These are phyloP conservation scores for Leccinum subatratum DNA, from an alignment of 1,284 basidiomycete genomes.

Conservation along the genomic window DNA sequence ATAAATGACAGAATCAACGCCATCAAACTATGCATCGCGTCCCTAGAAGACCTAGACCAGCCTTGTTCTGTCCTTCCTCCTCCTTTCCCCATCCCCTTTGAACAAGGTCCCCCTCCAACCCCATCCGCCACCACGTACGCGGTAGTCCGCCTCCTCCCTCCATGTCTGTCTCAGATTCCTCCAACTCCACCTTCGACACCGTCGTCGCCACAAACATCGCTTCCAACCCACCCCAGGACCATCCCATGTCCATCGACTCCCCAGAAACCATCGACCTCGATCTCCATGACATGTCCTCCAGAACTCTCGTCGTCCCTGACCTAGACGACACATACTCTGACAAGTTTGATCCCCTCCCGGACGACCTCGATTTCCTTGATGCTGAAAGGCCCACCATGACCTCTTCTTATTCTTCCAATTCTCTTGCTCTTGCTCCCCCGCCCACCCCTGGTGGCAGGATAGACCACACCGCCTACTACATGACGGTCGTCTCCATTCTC, in stretches of 20 bases:
- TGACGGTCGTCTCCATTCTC: conserved; percentile 62
- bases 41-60: conserved; percentile 5
- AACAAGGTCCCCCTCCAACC: background rate
- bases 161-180: conserved; percentile 17
- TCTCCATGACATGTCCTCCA: conserved; percentile 19
- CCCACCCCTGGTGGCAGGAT: background rate
- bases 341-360: conserved; percentile 26
- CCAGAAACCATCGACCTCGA: conserved; percentile 18
- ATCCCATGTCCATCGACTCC: conserved; percentile 7
- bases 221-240: conserved; percentile 6
- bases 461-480: conserved; percentile 34
- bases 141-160: conserved; percentile 18
- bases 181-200: conserved; percentile 15
- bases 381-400: conserved; percentile 3
- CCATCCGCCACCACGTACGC: background rate
- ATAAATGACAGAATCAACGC: conserved; percentile 25
- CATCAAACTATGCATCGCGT: conserved; percentile 20
- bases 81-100: conserved; percentile 9
- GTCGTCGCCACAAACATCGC: background rate
- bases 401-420: conserved; percentile 6
- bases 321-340: conserved; percentile 32
- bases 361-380: conserved; percentile 19
- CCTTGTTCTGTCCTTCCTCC: background rate
- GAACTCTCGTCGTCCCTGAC: conserved; percentile 21
- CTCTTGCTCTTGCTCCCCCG: conserved; percentile 5